Conservation (phyloP, 2,329 filamentous ascomycete species). For the Dothistroma pini region DNA sequence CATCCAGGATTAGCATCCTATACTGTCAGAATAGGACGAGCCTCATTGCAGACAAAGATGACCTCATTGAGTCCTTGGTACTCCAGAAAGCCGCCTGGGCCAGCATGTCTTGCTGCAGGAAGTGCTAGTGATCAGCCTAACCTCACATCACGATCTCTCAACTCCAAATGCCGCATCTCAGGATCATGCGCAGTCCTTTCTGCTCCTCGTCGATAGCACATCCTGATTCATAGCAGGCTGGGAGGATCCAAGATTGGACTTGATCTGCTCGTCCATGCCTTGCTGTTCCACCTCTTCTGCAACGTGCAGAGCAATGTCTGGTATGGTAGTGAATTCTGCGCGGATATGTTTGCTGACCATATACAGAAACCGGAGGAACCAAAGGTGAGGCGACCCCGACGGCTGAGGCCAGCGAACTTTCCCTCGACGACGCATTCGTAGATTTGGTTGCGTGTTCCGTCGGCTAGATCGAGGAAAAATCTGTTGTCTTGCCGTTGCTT, state of each 20-base stretch:
- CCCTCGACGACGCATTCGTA: too few species aligned
- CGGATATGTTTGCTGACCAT: too few species aligned
- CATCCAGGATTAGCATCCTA: background rate
- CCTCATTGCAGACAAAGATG: background rate
- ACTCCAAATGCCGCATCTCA: background rate
- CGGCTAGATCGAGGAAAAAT: too few species aligned
- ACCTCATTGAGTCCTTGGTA: background rate
- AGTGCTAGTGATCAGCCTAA: background rate
- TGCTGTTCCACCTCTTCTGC: background rate
- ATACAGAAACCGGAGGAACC: too few species aligned
- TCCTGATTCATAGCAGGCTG: background rate
- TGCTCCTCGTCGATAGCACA: background rate
- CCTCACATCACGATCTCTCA: background rate
- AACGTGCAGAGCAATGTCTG: background rate
- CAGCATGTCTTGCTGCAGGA: background rate
- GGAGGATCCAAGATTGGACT: background rate
- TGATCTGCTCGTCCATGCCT: background rate
- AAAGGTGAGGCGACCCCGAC: too few species aligned
- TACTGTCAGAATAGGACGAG: background rate
- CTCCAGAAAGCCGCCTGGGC: background rate
- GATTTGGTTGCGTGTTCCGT: too few species aligned
- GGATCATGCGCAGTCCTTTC: background rate
- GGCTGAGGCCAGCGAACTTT: too few species aligned
- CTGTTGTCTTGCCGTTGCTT: too few species aligned
- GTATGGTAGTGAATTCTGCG: too few species aligned